phyloP scores from a whole-genome alignment of 495 filamentous ascomycete species.

The Aspergillus incahuasiensis region DNA sequence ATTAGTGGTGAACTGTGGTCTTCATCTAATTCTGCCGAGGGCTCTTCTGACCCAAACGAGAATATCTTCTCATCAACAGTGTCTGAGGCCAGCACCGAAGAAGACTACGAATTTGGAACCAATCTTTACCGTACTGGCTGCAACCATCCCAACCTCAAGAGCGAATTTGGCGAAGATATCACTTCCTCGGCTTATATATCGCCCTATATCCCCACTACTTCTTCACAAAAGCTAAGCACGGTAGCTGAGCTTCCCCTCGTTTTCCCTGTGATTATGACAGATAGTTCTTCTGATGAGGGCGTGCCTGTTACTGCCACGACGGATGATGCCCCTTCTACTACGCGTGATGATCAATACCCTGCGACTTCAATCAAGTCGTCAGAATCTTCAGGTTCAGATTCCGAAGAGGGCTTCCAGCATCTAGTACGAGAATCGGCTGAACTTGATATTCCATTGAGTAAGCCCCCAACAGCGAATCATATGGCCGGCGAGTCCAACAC shows the following conservation, averaged over 20 bases:
- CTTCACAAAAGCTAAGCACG: background rate
- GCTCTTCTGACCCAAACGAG: conserved; percentile 10
- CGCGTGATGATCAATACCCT: no score
- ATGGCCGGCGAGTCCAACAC: no score
- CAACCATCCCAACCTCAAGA: conserved; percentile 11
- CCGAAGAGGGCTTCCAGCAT: background rate
- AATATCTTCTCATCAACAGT: conserved; percentile 16
- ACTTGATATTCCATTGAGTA: no score
- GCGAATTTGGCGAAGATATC: conserved; percentile 5
- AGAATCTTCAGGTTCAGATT: no score
- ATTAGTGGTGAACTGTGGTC: conserved; percentile 11
- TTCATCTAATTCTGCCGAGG: conserved; percentile 8
- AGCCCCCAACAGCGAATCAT: no score
- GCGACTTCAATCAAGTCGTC: no score
- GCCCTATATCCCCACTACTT: background rate
- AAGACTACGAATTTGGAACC: conserved; percentile 30
- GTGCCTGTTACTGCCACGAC: background rate
- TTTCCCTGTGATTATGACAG: background rate
- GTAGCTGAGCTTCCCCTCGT: background rate
- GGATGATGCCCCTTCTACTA: background rate
- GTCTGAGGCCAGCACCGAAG: conserved; percentile 29
- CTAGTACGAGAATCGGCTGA: background rate
- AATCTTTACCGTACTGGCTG: conserved; percentile 27
- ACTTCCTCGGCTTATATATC: background rate
- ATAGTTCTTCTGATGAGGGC: background rate